These are phyloP conservation scores for Boletus sp. DNA, from an alignment of 1,284 basidiomycete genomes.

Conservation along the genomic window DNA sequence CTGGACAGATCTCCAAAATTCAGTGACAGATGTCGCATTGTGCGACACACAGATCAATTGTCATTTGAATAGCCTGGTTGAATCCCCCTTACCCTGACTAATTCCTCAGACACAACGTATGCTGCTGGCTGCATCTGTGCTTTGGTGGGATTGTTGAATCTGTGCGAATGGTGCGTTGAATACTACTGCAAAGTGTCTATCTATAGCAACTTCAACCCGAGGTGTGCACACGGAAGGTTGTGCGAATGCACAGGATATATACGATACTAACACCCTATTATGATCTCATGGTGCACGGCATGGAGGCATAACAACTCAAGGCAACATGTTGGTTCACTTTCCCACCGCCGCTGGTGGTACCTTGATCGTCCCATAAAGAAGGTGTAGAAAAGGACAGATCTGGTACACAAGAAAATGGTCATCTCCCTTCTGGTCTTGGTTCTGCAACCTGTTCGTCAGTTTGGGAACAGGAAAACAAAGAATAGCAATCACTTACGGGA, in stretches of 20 bases:
- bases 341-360: too few species aligned
- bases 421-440: conserved; percentile 41
- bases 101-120: conserved; percentile 58
- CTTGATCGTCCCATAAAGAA: background rate
- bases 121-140: conserved; percentile 27
- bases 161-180: background rate
- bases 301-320: too few species aligned
- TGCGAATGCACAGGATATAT: background rate
- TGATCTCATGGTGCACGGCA: background rate
- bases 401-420: conserved; percentile 8
- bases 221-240: too few species aligned
- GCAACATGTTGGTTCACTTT: too few species aligned
- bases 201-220: too few species aligned
- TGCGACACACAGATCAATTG: background rate
- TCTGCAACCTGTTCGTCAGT: conserved; percentile 27
- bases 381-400: conserved; percentile 3
- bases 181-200: too few species aligned
- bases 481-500: conserved; percentile 55
- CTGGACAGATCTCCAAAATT: conserved; percentile 31
- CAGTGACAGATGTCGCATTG: background rate
- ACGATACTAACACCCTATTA: background rate
- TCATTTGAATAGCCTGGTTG: background rate
- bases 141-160: background rate
- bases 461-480: background rate
- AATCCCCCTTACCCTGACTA: conserved; percentile 42